phyloP scores from a whole-genome alignment of 1,284 basidiomycete genomes.

The Ceratorhiza oryzae-sativae region DNA sequence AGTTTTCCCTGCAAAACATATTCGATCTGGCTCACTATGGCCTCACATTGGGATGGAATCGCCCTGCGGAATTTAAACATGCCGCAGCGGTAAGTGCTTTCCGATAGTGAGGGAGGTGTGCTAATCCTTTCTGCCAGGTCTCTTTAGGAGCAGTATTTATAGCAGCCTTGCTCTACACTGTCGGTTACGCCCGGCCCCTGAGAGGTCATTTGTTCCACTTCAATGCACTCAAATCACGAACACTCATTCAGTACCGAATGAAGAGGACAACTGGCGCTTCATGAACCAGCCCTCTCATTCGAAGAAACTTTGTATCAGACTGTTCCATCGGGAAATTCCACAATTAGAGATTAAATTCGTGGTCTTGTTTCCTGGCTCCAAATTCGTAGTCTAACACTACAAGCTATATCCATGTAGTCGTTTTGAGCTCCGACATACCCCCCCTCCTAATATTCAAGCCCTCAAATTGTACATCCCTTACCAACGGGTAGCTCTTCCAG shows the following conservation, averaged over 20 bases:
- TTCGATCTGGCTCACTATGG: slow-evolving; percentile 42
- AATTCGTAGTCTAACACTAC: no score
- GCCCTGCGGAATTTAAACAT: slow-evolving; percentile 26
- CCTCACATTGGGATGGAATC: slow-evolving; percentile 13
- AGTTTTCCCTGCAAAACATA: slow-evolving; percentile 42
- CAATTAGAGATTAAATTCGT: no score
- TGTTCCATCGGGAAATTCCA: no score
- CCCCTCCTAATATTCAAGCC: no score
- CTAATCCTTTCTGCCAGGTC: slow-evolving; percentile 39
- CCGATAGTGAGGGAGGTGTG: background rate
- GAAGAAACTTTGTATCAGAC: no score
- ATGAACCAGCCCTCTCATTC: background rate
- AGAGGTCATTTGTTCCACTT: slow-evolving; percentile 43
- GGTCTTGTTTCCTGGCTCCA: no score
- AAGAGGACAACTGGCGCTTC: background rate
- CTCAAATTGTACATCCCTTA: no score
- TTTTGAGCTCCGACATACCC: no score
- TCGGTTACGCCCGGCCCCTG: slow-evolving; percentile 39
- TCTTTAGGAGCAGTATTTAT: slow-evolving; percentile 44
- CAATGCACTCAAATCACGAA: background rate
- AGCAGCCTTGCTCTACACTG: slow-evolving; percentile 42
- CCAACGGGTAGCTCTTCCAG: no score
- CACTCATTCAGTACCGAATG: background rate
- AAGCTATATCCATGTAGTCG: no score
- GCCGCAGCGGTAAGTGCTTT: slow-evolving; percentile 42